These are phyloP conservation scores for Eucalyptus paniculata DNA, from an alignment of 345 rosid species.

Conservation along the genomic window DNA sequence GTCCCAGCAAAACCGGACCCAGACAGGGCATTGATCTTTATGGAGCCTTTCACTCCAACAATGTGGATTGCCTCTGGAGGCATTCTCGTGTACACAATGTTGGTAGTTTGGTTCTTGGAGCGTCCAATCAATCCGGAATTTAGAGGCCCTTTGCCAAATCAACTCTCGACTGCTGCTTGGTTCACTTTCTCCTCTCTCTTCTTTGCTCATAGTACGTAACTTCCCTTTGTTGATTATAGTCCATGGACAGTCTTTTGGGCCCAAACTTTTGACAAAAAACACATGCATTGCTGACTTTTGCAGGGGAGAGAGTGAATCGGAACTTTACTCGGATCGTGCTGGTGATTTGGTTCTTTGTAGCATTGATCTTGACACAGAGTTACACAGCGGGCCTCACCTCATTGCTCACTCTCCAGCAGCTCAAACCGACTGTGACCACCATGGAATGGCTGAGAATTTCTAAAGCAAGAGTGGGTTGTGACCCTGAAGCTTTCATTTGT, in stretches of 20 bases:
- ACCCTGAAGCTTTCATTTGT: slow-evolving; percentile 30
- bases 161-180: slow-evolving; percentile 26
- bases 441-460: slow-evolving; percentile 10
- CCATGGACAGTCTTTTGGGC: background rate
- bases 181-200: slow-evolving; percentile 42
- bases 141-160: slow-evolving; percentile 13
- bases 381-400: slow-evolving; percentile 52
- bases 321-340: slow-evolving; percentile 36
- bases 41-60: slow-evolving; percentile 29
- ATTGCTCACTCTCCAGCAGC: slow-evolving; percentile 32
- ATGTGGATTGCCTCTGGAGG: slow-evolving; percentile 37
- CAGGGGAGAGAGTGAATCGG: slow-evolving; percentile 30
- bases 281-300: background rate
- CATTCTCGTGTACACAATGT: slow-evolving; percentile 26
- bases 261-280: background rate
- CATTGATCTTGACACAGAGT: slow-evolving; percentile 36
- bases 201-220: slow-evolving; percentile 42
- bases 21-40: slow-evolving; percentile 24
- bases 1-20: slow-evolving; percentile 3
- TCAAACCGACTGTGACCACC: slow-evolving; percentile 19
- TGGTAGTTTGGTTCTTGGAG: slow-evolving; percentile 38
- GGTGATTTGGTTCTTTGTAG: slow-evolving; percentile 50
- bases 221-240: background rate
- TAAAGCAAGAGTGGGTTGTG: slow-evolving; percentile 32
- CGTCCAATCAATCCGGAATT: slow-evolving; percentile 20